These are phyloP conservation scores for Camillea tinctor DNA, from an alignment of 2,329 filamentous ascomycete genomes.

Conservation along the genomic window DNA sequence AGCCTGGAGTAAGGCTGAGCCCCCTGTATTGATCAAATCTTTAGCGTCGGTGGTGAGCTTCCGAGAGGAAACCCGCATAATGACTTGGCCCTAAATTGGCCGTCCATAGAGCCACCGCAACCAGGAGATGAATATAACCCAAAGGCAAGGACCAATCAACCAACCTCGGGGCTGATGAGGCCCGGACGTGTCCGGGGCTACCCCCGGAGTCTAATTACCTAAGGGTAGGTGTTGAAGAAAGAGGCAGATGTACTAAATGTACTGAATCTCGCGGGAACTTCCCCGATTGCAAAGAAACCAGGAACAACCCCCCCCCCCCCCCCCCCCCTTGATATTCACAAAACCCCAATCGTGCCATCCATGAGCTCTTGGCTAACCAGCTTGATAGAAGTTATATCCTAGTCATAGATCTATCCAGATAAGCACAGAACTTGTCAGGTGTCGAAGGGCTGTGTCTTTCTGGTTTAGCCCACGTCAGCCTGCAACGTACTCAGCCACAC, in stretches of 20 bases:
- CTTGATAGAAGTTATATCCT: background rate
- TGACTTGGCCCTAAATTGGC: conserved; percentile 11
- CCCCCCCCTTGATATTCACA: background rate
- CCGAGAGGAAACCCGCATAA: conserved; percentile 16
- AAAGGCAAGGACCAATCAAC: background rate
- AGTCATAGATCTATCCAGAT: background rate
- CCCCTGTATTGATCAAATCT: background rate
- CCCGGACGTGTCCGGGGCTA: background rate
- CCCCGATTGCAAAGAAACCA: background rate
- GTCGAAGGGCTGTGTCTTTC: background rate
- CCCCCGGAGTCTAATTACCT: background rate
- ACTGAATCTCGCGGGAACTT: background rate
- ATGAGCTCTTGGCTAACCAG: background rate
- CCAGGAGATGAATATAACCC: background rate
- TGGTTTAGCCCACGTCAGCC: background rate
- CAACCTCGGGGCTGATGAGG: background rate
- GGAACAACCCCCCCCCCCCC: too few species aligned
- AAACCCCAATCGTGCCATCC: background rate
- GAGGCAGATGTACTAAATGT: background rate
- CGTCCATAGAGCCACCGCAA: background rate
- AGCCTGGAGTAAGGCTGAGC: background rate
- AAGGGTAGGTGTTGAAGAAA: background rate
- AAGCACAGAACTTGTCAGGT: background rate
- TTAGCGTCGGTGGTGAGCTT: background rate
- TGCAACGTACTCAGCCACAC: background rate